Evolutionary conservation across 768 basidiomycete genomes (phyloP).

Genomic region (Tulasnella sp.): DNA sequence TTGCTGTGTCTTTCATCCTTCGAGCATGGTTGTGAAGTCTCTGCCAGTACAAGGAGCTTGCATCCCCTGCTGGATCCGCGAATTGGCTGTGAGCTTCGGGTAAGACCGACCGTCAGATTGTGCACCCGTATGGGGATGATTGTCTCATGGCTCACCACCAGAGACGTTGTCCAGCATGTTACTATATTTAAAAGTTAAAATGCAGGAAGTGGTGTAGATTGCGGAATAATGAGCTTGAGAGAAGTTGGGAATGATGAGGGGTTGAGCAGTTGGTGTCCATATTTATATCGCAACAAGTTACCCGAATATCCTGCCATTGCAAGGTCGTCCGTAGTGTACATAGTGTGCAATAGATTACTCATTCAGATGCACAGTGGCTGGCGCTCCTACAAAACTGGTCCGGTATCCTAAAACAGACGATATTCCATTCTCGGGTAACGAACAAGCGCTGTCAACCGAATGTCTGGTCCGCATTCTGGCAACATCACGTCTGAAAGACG

Average conservation of each 20-base stretch:
- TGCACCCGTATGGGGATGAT: not conserved
- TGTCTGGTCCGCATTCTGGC: not conserved
- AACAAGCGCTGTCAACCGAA: not conserved
- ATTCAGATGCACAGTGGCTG: not conserved
- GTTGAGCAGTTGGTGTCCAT: not conserved
- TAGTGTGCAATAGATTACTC: not conserved
- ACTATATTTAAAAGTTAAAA: not conserved
- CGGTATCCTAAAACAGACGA: not conserved
- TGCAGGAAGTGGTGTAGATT: not conserved
- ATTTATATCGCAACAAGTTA: not conserved
- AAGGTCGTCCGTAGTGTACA: not conserved
- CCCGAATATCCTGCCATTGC: not conserved
- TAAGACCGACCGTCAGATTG: not conserved
- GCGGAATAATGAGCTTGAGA: not conserved
- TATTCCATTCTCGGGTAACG: constrained; percentile 3
- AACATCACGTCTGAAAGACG: not conserved
- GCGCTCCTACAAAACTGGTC: not conserved
- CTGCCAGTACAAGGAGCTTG: not conserved
- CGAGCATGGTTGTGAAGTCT: not conserved
- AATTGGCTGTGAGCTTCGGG: not conserved
- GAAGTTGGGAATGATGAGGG: not conserved
- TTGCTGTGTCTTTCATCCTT: not conserved
- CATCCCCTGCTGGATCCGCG: not conserved
- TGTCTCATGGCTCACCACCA: not conserved
- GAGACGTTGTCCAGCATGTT: not conserved